Evolutionary conservation across 805 yeast genomes (phyloP), one percentile per base, ranked within the genome.

Genomic region (Kodamaea lidongshanica): DNA sequence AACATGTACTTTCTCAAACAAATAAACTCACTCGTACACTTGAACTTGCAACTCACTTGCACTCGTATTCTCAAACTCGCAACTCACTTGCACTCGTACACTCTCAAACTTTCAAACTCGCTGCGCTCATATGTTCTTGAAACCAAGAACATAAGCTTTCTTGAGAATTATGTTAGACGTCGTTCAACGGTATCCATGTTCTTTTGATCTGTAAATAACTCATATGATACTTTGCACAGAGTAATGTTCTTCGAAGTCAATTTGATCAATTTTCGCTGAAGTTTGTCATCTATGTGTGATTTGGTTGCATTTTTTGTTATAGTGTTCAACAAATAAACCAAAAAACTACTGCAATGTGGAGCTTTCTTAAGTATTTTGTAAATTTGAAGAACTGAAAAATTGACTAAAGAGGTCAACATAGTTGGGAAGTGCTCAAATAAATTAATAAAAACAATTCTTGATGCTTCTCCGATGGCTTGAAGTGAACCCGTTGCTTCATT

Each of bases 221-320:
- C 40, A 28, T 43, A 46, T 4, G 48, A 32, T 3, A 56, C 40
- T 6, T 48, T 34, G 11, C 39, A 41, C 11, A 37, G 41, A 1
- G 35, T 28, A 16, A 64, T 45, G 16, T 47, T 44, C 27, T 62
- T 64, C 21, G 46, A 39, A 6, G 52, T 41, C 10, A 64, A 32
- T 29, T 61, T 61, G 25, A 52, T 28, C 34, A 62, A 42, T 35
- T 61, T 65, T 6, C 54, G 48, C 34, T 53, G 62, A 3, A 54
- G 35, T 37, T 63, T 65, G 14, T 63, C 70, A 38, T 64, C 67
- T 7, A 63, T 39, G 32, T 64, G 70, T 4, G 50, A 35, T 34
- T 53, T 57, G 13, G 61, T 49, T 12, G 68, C 58, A 28, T 52
- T 53, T 30, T 55, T 55, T 11, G 60, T 46, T 10, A 63, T 43